These are phyloP conservation scores for Corylus heterophylla DNA, from an alignment of 306 rosid genomes.

Conservation along the genomic window DNA sequence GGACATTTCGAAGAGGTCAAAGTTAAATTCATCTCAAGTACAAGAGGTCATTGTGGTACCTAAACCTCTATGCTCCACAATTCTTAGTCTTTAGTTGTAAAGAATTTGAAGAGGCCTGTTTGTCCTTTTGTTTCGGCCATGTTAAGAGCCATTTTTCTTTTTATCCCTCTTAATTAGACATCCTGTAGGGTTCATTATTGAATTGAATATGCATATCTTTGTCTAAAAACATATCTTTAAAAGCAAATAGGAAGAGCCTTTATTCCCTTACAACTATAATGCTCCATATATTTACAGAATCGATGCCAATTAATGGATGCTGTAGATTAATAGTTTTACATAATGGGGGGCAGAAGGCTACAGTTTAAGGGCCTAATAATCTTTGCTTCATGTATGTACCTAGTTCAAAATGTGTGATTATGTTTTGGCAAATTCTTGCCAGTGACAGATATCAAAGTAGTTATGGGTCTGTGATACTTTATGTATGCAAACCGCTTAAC, in stretches of 20 bases:
- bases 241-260: not conserved
- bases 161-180: slow-evolving; percentile 2
- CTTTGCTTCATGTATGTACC: not conserved
- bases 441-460: not conserved
- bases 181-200: not conserved
- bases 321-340: not conserved
- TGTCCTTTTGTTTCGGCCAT: not conserved
- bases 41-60: not conserved
- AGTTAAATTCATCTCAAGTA: not conserved
- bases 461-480: not conserved
- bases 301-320: not conserved
- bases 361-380: not conserved
- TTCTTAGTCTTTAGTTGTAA: not conserved
- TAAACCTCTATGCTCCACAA: not conserved
- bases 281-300: not conserved
- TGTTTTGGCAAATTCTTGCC: not conserved
- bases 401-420: not conserved
- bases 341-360: not conserved
- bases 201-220: not conserved
- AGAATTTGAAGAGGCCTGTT: not conserved
- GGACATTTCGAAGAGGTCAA: not conserved
- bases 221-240: not conserved
- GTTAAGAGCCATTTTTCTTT: not conserved
- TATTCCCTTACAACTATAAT: not conserved
- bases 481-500: not conserved